Base-by-base conservation (phyloP, 176 grass and related monocot species). In the Carex cristatella region DNA sequence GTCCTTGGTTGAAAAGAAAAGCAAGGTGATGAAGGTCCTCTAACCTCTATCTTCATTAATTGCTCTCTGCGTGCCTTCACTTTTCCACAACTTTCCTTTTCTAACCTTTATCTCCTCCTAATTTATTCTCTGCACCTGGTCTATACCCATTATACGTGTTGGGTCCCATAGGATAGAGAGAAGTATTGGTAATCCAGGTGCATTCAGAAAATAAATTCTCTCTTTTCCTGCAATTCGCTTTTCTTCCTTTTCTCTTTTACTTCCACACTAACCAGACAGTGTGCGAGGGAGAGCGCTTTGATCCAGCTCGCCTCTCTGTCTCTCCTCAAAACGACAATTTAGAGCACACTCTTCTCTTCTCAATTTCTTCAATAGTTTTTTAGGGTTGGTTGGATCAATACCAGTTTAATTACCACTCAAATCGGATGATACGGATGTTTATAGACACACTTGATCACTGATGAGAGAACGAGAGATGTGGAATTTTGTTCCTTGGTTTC, bases 201-300 rank as follows among this genome's bases (percentile, higher is more conserved):
- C 81, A 83, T 32, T 11, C 81, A n/a, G 30, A 65, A 69, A 69
- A 53, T 2, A 69, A 66, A 67, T 61, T 10, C 38, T 48, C 38
- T 64, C 31, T 80, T 81, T 30, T 9, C 18, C 61, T 51, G 81
- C 64, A 57, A 51, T 49, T 40, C 64, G 61, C 61, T 49, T 53
- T 61, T 32, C 59, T 40, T 62, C 32, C 30, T 63, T 56, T 69
- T 83, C 59, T 67, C 16, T 37, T 83, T 83, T 83, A 44, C 49
- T 83, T 83, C 81, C 79, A 81, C 79, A 81, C 79, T 80, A 37
- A 18, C 12, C 31, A 30, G 48, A 79, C 74, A 53, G 79, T 10
- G 60, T 55, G 72, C 48, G 18, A 82, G 80, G 27, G 61, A 68
- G 80, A 8, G 10, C 9, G 18, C 58, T 62, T 42, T 81, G 78